These are phyloP conservation scores for Epichloe gansuensis DNA, from an alignment of 2,329 filamentous ascomycete species.

Conservation along the genomic window DNA sequence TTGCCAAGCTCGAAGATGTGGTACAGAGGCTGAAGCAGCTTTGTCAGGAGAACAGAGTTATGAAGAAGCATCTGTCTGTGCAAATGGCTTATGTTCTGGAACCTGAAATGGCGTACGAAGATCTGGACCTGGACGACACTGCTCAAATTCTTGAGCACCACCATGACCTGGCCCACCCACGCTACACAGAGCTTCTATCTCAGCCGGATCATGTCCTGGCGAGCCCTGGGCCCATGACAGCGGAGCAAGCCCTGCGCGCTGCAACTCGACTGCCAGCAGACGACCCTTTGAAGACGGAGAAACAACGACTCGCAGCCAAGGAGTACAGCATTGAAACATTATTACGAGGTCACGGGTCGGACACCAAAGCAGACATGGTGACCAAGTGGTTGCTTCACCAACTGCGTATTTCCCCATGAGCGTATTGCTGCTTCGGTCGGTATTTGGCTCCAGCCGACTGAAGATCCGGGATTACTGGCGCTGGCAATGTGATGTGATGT, in stretches of 20 bases:
- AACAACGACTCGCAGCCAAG: constrained; percentile 31
- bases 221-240: constrained; percentile 24
- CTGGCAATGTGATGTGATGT: constrained; percentile 27
- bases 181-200: constrained; percentile 35
- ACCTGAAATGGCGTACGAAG: constrained; percentile 24
- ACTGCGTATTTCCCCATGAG: constrained; percentile 34
- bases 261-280: constrained; percentile 25
- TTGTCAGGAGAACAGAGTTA: constrained; percentile 29
- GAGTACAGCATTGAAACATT: constrained; percentile 36
- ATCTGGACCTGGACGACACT: constrained; percentile 27
- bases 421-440: constrained; percentile 28
- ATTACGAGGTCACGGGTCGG: constrained; percentile 22
- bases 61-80: constrained; percentile 30
- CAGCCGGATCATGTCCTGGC: constrained; percentile 34
- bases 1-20: constrained; percentile 21
- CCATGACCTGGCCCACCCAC: constrained; percentile 24
- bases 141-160: constrained; percentile 12
- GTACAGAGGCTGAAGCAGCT: constrained; percentile 23
- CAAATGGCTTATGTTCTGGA: constrained; percentile 28
- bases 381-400: constrained; percentile 41
- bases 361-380: constrained; percentile 33
- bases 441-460: constrained; percentile 17
- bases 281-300: constrained; percentile 20
- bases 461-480: constrained; percentile 21
- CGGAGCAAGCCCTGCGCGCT: constrained; percentile 27